A percentile compares a stretch with the other conserved stretches of the same genome.
phyloP scores from a whole-genome alignment of 768 basidiomycete genomes.

The Symmetrospora coprosmae region DNA sequence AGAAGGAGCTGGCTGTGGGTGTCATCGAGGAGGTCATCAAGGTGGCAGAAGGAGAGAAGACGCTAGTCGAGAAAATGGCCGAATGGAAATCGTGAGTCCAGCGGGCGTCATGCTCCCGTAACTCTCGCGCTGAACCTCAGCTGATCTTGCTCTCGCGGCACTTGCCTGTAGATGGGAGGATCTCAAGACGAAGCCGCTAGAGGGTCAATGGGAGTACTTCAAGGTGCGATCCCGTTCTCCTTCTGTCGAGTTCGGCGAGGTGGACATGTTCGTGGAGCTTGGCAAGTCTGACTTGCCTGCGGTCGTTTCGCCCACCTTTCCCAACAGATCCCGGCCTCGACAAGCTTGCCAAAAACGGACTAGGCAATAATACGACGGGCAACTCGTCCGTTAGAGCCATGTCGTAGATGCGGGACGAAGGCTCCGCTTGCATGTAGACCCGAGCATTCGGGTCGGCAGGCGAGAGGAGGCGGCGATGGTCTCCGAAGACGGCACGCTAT shows the following conservation, averaged over 20 bases:
- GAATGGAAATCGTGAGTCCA: slow-evolving; percentile 88
- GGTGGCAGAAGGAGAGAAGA: slow-evolving; percentile 67
- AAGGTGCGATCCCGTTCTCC: slow-evolving; percentile 12
- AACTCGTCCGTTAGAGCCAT: too few species aligned
- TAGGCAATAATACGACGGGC: background rate
- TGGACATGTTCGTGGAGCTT: too few species aligned
- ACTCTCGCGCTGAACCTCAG: slow-evolving; percentile 15
- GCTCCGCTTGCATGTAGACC: too few species aligned
- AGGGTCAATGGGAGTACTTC: slow-evolving; percentile 77
- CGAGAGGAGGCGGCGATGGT: too few species aligned
- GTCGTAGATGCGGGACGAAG: too few species aligned
- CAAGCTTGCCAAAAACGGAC: background rate
- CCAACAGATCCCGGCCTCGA: background rate
- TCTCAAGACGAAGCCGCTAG: slow-evolving; percentile 61
- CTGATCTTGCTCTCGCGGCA: slow-evolving; percentile 1
- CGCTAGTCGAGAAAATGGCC: slow-evolving; percentile 60
- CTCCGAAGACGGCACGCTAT: too few species aligned
- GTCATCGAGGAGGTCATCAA: slow-evolving; percentile 73
- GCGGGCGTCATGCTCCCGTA: slow-evolving; percentile 9
- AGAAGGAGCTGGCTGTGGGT: slow-evolving; percentile 64
- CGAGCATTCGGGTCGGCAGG: too few species aligned
- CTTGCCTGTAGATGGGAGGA: slow-evolving; percentile 59
- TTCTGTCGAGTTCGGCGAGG: too few species aligned
- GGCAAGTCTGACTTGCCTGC: too few species aligned
- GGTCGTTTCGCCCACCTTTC: background rate